Conservation (phyloP, 805 yeast species). For the Candida anglica region DNA sequence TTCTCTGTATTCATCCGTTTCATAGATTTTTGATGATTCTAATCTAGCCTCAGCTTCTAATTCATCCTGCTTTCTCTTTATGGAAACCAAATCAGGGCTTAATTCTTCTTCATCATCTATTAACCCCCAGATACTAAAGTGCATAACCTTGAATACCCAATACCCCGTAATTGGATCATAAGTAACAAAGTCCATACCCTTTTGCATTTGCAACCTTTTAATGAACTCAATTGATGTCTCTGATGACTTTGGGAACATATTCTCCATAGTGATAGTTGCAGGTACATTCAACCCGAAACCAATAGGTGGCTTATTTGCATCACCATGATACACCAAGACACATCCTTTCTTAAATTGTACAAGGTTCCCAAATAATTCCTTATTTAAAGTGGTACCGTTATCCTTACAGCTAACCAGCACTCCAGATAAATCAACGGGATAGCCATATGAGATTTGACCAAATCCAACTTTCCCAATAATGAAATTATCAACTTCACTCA, state of each 20-base stretch:
- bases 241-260: constrained; percentile 48
- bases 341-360: constrained; percentile 43
- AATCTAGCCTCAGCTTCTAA: constrained; percentile 40
- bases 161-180: constrained; percentile 71
- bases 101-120: constrained; percentile 44
- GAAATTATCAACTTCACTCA: constrained; percentile 57
- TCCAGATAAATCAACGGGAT: constrained; percentile 64
- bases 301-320: constrained; percentile 48
- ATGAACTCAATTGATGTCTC: constrained; percentile 46
- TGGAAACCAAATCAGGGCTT: constrained; percentile 20
- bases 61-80: constrained; percentile 30
- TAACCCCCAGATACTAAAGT: constrained; percentile 93
- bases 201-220: constrained; percentile 45
- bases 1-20: constrained; percentile 21
- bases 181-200: constrained; percentile 75
- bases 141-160: constrained; percentile 82
- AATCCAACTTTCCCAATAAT: constrained; percentile 63
- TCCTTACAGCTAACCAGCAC: constrained; percentile 39
- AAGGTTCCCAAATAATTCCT: constrained; percentile 33
- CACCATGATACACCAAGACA: constrained; percentile 62
- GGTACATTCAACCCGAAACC: constrained; percentile 76
- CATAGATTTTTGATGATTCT: constrained; percentile 26
- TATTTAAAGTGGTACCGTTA: constrained; percentile 33
- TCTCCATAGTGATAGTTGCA: constrained; percentile 66
- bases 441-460: constrained; percentile 64